These are phyloP conservation scores for Aspergillus pseudonomiae DNA, from an alignment of 2,329 filamentous ascomycete species.

Conservation along the genomic window DNA sequence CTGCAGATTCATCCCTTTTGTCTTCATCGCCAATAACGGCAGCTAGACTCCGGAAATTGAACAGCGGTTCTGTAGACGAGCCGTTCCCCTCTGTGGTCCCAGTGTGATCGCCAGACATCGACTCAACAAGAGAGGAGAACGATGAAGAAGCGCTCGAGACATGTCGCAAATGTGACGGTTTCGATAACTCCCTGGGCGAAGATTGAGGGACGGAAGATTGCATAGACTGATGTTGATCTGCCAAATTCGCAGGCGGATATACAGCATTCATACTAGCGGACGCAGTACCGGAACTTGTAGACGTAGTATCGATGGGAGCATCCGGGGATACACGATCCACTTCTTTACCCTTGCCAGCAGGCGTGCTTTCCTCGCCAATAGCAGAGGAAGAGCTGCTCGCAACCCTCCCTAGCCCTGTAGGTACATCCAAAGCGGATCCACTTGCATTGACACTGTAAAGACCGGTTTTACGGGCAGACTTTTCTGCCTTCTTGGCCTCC, in stretches of 20 bases:
- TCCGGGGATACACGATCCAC: slow-evolving; percentile 58
- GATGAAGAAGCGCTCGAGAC: slow-evolving; percentile 82
- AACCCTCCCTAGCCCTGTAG: slow-evolving; percentile 36
- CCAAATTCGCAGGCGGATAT: slow-evolving; percentile 14
- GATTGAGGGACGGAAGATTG: slow-evolving; percentile 28
- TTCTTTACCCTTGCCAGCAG: slow-evolving; percentile 67
- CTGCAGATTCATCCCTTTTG: slow-evolving; percentile 41
- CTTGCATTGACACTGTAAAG: slow-evolving; percentile 61
- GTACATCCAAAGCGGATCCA: slow-evolving; percentile 60
- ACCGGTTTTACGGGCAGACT: slow-evolving; percentile 66
- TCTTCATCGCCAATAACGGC: slow-evolving; percentile 76
- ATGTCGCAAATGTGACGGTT: slow-evolving; percentile 74
- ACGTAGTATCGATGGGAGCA: slow-evolving; percentile 9
- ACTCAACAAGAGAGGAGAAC: slow-evolving; percentile 75
- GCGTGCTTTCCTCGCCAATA: slow-evolving; percentile 39
- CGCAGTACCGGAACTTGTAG: slow-evolving; percentile 37
- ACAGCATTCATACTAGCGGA: slow-evolving; percentile 26
- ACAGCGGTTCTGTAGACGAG: slow-evolving; percentile 72
- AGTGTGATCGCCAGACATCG: slow-evolving; percentile 43
- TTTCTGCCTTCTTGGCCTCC: slow-evolving; percentile 74
- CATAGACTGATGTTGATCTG: slow-evolving; percentile 23
- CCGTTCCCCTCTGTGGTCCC: slow-evolving; percentile 54
- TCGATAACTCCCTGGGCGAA: slow-evolving; percentile 54
- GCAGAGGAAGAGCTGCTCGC: slow-evolving; percentile 43
- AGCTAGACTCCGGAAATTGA: slow-evolving; percentile 87